Percentiles rank a stretch among this genome's conserved stretches.
phyloP scores from a whole-genome alignment of 1,284 basidiomycete genomes.

The Xanthoconium separans region DNA sequence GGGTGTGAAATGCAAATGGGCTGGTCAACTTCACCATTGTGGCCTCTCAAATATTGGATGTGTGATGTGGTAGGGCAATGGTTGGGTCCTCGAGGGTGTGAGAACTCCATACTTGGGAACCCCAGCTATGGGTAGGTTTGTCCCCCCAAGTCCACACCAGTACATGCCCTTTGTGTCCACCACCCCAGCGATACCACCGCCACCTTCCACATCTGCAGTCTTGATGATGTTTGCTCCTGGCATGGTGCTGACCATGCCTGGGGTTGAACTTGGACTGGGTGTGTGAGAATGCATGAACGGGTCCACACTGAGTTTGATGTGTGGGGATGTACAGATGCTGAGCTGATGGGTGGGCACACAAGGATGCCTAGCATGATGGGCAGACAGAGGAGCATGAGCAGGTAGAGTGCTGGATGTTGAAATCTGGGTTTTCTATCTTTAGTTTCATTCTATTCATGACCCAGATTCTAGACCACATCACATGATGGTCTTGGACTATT shows the following conservation, averaged over 20 bases:
- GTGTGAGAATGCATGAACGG: constrained; percentile 28
- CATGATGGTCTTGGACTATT: too few relatives aligned
- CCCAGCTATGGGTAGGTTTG: constrained; percentile 36
- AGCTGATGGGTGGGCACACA: constrained; percentile 15
- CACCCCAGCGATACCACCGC: constrained; percentile 5
- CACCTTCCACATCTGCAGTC: background rate
- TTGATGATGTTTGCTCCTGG: constrained; percentile 7
- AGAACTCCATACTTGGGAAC: constrained; percentile 28
- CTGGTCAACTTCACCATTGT: constrained; percentile 44
- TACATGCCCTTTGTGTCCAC: constrained; percentile 33
- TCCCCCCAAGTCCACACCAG: constrained; percentile 32
- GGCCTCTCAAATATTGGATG: constrained; percentile 18
- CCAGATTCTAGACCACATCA: too few relatives aligned
- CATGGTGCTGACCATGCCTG: constrained; percentile 32
- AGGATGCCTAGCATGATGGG: constrained; percentile 9
- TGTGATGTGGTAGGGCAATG: constrained; percentile 40
- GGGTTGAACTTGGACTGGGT: constrained; percentile 36
- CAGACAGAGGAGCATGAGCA: constrained; percentile 18
- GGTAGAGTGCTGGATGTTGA: constrained; percentile 10
- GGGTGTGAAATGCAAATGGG: constrained; percentile 50
- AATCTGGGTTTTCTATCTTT: too few relatives aligned
- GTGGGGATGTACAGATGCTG: constrained; percentile 1
- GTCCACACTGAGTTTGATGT: constrained; percentile 3
- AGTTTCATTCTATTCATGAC: too few relatives aligned
- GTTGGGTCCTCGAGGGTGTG: constrained; percentile 45